Base-by-base conservation (phyloP, 2,329 filamentous ascomycete genomes). In the Aspergillus calidoustus region DNA sequence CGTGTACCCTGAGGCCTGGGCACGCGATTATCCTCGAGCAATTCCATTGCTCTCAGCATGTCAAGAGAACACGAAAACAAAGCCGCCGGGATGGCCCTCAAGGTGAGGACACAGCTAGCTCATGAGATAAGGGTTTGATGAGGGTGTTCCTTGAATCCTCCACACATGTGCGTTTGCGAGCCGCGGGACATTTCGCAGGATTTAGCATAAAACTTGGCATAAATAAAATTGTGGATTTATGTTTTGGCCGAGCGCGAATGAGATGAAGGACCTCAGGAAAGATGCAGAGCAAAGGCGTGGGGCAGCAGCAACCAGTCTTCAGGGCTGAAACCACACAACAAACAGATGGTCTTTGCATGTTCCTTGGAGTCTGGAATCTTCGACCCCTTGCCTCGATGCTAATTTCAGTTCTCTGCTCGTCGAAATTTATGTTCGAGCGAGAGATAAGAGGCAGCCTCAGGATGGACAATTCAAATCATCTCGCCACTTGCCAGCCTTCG, bases 331-430 rank as follows among this genome's bases (percentile, higher is more conserved):
- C 52, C n/a, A 28, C 8, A 46, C 19, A 23, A 46, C 52, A 54
- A 54, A 54, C 52, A 31, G 52, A 44, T 54, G 52, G 52, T 54
- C 52, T 54, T 54, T 54, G 52, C 52, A 54, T 54, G 31, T 38
- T 28, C 25, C 25, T 28, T 28, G 25, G 25, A 17, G 25, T 38
- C 28, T 22, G n/a, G n/a, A 41, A 15, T 15, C 19, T 23, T 19
- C 19, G 11, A 23, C 34, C 17, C 34, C 11, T 41, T 41, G 13
- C 34, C 9, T 41, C 34, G 15, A 41, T 13, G 34, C 9, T 41
- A 41, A 15, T 41, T 41, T 41, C 9, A 15, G 15, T 5, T 15
- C 34, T 15, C 31, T 4, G 4, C 34, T 41, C 5, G 34, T 41
- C 11, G 11, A 41, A 41, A 41, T 41, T 13, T 41, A 5, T 41